These are phyloP conservation scores for Entamoeba dispar DNA, from an alignment of 208 protist species.

Conservation along the genomic window DNA sequence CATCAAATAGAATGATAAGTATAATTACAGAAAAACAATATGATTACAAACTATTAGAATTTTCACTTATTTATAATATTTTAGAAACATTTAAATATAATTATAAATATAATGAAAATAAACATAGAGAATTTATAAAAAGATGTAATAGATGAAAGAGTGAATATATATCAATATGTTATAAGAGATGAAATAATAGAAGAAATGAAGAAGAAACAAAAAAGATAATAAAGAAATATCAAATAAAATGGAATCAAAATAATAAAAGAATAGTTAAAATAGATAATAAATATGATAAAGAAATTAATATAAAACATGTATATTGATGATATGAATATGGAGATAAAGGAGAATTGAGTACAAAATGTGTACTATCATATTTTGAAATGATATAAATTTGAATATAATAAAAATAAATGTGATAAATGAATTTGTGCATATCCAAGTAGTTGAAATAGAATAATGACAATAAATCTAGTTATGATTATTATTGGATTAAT, in stretches of 20 bases:
- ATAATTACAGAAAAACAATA: not conserved
- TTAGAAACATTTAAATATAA: not conserved
- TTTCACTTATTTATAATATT: no score
- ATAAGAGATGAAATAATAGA: not conserved
- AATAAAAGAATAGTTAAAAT: not conserved
- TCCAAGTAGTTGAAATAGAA: no score
- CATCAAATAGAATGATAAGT: not conserved
- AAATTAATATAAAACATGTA: not conserved
- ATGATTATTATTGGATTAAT: no score
- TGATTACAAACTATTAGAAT: not conserved
- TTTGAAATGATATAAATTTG: not conserved
- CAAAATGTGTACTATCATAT: not conserved
- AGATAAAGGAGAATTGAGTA: not conserved
- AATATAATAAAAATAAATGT: not conserved
- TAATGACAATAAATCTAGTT: no score
- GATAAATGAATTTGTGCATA: no score
- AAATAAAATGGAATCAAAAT: not conserved
- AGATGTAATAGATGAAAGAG: not conserved
- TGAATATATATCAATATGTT: not conserved
- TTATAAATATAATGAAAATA: not conserved
- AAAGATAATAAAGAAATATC: not conserved
- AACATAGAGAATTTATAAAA: not conserved
- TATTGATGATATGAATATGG: not conserved
- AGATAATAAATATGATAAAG: not conserved
- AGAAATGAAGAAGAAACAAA: not conserved